Conservation (phyloP, 345 rosid species). For the Populus alba region DNA sequence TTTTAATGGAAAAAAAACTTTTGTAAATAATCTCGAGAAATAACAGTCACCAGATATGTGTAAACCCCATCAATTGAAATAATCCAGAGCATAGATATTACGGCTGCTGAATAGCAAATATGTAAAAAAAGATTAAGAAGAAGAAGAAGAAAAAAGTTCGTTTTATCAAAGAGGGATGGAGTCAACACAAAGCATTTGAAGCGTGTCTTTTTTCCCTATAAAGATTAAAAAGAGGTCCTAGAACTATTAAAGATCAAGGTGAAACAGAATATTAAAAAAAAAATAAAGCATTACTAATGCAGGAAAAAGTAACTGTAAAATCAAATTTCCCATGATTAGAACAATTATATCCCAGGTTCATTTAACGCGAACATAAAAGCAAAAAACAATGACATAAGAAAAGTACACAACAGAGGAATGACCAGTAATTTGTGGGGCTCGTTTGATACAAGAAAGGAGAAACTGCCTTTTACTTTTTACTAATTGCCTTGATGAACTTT, state of each 20-base stretch:
- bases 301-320: not conserved
- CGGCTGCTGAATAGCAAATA: not conserved
- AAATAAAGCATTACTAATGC: not conserved
- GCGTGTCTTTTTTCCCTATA: not conserved
- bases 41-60: conserved; percentile 10
- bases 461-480: not conserved
- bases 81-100: not conserved
- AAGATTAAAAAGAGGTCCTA: not conserved
- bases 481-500: not conserved
- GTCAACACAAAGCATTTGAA: not conserved
- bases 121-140: not conserved
- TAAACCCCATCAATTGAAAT: not conserved
- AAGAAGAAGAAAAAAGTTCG: not conserved
- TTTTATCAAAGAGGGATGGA: not conserved
- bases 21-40: conserved; percentile 7
- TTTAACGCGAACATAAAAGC: not conserved
- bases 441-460: not conserved
- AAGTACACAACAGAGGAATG: not conserved
- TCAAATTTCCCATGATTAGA: not conserved
- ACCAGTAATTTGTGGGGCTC: not conserved
- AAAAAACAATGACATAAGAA: not conserved
- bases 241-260: not conserved
- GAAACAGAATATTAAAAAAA: not conserved
- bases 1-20: conserved; percentile 18
- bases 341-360: not conserved